phyloP scores from a whole-genome alignment of 2,329 filamentous ascomycete species.

The Microcyclospora tardicrescens region DNA sequence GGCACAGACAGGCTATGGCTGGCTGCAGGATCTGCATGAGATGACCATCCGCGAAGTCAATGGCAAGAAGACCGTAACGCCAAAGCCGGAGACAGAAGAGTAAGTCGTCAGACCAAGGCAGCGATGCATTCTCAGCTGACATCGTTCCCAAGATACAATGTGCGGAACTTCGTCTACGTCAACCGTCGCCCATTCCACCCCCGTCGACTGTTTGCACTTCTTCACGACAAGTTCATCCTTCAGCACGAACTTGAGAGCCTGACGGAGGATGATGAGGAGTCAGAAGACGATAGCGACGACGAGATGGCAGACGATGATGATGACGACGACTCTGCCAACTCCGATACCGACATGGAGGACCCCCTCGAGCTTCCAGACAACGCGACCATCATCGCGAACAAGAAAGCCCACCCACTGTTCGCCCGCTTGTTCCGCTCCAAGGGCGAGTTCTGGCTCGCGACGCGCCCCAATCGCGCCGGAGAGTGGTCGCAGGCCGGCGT shows the following conservation, averaged over 20 bases:
- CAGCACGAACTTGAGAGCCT: constrained; percentile 26
- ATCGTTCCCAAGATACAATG: constrained; percentile 40
- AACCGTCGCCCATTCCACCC: constrained; percentile 36
- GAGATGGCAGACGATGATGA: constrained; percentile 23
- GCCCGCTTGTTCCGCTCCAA: constrained; percentile 49
- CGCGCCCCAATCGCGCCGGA: constrained; percentile 42
- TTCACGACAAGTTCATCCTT: constrained; percentile 32
- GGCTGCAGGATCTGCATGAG: constrained; percentile 56
- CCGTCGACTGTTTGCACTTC: constrained; percentile 26
- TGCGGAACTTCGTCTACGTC: constrained; percentile 57
- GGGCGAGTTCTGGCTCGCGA: constrained; percentile 48
- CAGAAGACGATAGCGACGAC: constrained; percentile 10
- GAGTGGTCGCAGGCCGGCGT: constrained; percentile 53
- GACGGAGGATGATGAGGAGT: constrained; percentile 14
- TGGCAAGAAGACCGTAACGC: constrained; percentile 43
- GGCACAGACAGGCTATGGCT: constrained; percentile 53
- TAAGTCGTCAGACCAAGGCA: constrained; percentile 18
- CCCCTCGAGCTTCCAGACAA: constrained; percentile 19
- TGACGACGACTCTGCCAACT: constrained; percentile 12
- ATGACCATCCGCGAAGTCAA: constrained; percentile 50
- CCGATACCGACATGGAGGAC: constrained; percentile 22
- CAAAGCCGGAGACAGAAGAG: constrained; percentile 59
- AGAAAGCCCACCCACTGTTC: constrained; percentile 41
- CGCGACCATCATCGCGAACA: constrained; percentile 40
- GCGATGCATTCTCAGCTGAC: background rate